Evolutionary conservation across 208 protist genomes (phyloP).

Genomic region (Naegleria gruberi): DNA sequence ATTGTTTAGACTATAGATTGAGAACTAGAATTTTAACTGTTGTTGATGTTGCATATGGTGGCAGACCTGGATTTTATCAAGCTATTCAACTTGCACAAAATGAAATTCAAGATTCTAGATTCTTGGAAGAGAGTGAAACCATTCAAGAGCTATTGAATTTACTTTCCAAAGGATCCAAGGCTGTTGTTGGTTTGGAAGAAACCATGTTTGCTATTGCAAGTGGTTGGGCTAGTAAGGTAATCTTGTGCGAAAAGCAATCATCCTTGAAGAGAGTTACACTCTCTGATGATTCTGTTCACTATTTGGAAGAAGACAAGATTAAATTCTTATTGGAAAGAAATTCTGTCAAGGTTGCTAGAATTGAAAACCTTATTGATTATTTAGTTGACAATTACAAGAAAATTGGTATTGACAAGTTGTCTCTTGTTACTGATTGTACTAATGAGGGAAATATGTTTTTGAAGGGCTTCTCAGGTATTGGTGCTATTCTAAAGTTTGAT

Average conservation of each 20-base stretch:
- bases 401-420: slow-evolving; percentile 58
- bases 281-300: background rate
- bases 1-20: slow-evolving; percentile 94
- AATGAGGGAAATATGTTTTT: slow-evolving; percentile 96
- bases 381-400: slow-evolving; percentile 31
- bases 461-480: slow-evolving; percentile 93
- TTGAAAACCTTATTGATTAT: slow-evolving; percentile 60
- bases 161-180: slow-evolving; percentile 95
- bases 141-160: slow-evolving; percentile 96
- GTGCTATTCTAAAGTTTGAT: slow-evolving; percentile 57
- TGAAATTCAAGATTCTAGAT: slow-evolving; percentile 91
- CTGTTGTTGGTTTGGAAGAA: slow-evolving; percentile 95
- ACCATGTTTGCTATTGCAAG: slow-evolving; percentile 90
- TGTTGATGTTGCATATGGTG: slow-evolving; percentile 97
- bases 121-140: slow-evolving; percentile 98
- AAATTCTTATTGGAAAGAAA: background rate
- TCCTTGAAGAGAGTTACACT: slow-evolving; percentile 49
- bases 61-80: slow-evolving; percentile 99
- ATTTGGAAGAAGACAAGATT: background rate
- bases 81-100: slow-evolving; percentile 96
- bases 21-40: slow-evolving; percentile 90
- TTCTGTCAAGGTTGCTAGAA: slow-evolving; percentile 48
- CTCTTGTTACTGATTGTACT: slow-evolving; percentile 70
- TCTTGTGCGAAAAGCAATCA: slow-evolving; percentile 95
- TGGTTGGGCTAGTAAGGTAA: slow-evolving; percentile 93